These are phyloP conservation scores for Fusarium aywerte DNA, from an alignment of 2,329 filamentous ascomycete genomes.

Conservation along the genomic window DNA sequence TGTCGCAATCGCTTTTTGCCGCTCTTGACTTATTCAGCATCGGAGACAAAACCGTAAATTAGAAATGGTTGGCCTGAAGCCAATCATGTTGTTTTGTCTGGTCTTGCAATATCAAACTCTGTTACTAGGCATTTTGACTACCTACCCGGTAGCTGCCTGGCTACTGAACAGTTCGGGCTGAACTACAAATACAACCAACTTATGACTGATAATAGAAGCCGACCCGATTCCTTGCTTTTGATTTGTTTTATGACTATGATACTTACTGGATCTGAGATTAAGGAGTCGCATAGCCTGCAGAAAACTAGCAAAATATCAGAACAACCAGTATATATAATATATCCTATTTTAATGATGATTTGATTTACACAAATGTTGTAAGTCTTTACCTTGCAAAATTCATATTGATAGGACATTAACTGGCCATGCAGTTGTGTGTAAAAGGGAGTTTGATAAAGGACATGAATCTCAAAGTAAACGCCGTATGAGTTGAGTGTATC, in stretches of 20 bases:
- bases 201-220: not conserved
- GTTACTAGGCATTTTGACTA: not conserved
- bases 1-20: constrained; percentile 35
- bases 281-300: no score
- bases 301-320: not conserved
- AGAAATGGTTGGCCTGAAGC: not conserved
- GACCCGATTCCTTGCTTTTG: not conserved
- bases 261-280: not conserved
- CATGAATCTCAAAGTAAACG: not conserved
- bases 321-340: not conserved
- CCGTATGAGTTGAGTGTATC: not conserved
- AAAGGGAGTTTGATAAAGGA: not conserved
- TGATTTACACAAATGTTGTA: not conserved
- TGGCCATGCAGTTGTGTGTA: not conserved
- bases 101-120: no score
- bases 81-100: constrained; percentile 3
- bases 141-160: no score
- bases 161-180: not conserved
- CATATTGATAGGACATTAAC: no score
- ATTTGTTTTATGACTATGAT: not conserved
- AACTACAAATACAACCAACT: not conserved
- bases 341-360: not conserved
- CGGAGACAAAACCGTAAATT: constrained; percentile 6
- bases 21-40: constrained; percentile 16
- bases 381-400: not conserved